Base-by-base conservation (phyloP, 768 basidiomycete genomes). In the Royoungia palumana region DNA sequence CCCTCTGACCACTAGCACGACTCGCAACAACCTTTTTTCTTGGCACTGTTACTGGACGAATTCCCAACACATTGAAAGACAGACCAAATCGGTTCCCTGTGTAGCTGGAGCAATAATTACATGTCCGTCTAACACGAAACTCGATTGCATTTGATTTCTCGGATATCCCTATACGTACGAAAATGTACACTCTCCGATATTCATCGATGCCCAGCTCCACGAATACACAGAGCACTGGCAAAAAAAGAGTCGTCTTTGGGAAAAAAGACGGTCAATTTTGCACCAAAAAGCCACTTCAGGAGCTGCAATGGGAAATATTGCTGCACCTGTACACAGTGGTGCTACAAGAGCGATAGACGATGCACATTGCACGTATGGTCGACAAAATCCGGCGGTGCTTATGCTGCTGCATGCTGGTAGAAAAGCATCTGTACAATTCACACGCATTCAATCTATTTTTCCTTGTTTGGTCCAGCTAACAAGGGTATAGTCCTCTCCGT, bases 271-370 rank as follows among this genome's bases (percentile, higher is more conserved):
- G 3, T 64, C 12, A 6, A 49, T 64, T 2, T 64, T 48, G 62
- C 62, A 64, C 62, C 62, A 49, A 8, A 60, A 67, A 60, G 21
- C 53, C 63, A 64, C 63, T 64, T 64, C 63, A 67, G 63, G 65
- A 60, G 54, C 60, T 65, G 60, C 63, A 65, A 40, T 63, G 49
- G 19, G 32, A 17, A 38, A 27, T 16, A 38, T 38, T 65, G 65
- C 63, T 56, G 63, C 63, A 41, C 65, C 63, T 67, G 63, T 64
- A 64, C 63, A 64, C 63, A 50, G 14, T 46, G 65, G 63, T 64
- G 63, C 63, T 44, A 34, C n/a, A 25, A n/a, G 49, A 25, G 35
- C 22, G 13, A 40, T 4, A 46, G 6, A 8, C 12, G 12, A 24
- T 24, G 24, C 24, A 27, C 6, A 10, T 9, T 8, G 25, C 7